Evolutionary conservation across 495 filamentous ascomycete genomes (phyloP).

Genomic region (Daldinia bambusicola): DNA sequence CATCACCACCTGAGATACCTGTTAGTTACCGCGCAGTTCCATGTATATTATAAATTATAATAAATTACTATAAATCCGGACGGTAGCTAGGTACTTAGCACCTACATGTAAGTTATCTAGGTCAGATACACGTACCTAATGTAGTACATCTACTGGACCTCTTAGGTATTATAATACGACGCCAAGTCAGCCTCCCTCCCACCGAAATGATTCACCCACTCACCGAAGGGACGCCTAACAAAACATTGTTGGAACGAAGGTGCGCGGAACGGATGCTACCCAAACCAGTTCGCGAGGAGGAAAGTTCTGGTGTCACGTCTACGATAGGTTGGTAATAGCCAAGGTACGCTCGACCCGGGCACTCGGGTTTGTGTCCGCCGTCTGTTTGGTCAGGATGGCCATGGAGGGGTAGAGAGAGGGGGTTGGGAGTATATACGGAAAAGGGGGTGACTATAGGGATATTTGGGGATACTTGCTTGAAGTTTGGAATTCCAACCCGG

Average conservation of each 20-base stretch:
- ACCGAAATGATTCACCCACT: background rate
- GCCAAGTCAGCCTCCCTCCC: background rate
- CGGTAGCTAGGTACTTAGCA: background rate
- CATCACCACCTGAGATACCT: too few species aligned
- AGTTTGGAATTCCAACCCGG: background rate
- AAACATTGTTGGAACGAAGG: background rate
- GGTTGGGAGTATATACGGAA: background rate
- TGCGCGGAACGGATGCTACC: background rate
- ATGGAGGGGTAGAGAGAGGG: background rate
- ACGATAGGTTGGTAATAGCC: background rate
- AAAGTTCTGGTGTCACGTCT: background rate
- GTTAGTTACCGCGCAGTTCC: too few species aligned
- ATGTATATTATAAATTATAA: too few species aligned
- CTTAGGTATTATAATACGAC: background rate
- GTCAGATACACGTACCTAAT: too few species aligned
- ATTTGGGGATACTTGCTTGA: slow-evolving; percentile 1
- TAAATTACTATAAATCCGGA: too few species aligned
- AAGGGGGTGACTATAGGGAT: background rate
- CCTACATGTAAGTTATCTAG: too few species aligned
- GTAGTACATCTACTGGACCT: too few species aligned
- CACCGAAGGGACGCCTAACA: background rate
- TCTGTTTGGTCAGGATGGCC: slow-evolving; percentile 1
- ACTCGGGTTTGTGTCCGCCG: background rate
- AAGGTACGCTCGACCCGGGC: background rate
- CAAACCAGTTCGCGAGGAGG: background rate